Evolutionary conservation across 352 stramenopile genomes (phyloP), one percentile per base, ranked within the genome.

Genomic region (Pythium brachiatum): DNA sequence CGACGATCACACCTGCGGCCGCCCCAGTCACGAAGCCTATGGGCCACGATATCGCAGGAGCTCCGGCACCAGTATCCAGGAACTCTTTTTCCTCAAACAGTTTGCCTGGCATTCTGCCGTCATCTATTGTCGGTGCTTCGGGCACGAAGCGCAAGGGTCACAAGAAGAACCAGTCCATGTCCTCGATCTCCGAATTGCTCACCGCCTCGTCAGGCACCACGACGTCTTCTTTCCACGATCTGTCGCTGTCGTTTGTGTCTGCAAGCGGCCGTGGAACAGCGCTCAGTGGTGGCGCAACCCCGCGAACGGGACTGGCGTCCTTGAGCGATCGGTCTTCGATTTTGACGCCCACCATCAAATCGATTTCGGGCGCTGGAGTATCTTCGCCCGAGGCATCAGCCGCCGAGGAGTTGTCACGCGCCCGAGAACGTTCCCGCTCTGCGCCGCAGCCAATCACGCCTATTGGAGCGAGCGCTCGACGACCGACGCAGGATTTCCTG

Each of bases 141-240:
- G 72, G 58, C 12, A 69, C 73, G 9, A 93, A 92, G 41, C 78
- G 80, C 64, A 82, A 82, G 50, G 79, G 74, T 0, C 86, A 95
- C 73, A 92, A 94, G 70, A 95, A 95, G 61, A 93, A 95, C 60
- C 83, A 93, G 58, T 94, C 84, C 3, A 92, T 95, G 81, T 95
- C 86, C 38, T 92, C 84, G 0, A 92, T 95, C 56, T 95, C 86
- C 7, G 86, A 95, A 58, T 56, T 95, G 48, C 63, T 95, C 21
- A 72, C 86, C 8, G 86, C 83, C 4, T 69, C 61, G 11, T 31
- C 31, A 7, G 27, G 48, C 25, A 39, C 34, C 2, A 66, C 74
- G 1, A 70, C 75, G 7, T 87, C 80, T 9, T 86, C 76, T 7
- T 93, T 91, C 38, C 81, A 89, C 47, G 81, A 91, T 47, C 65